A percentile compares a stretch with the other conserved stretches of the same genome.
Conservation (phyloP, 805 yeast genomes). For the Wickerhamomyces chambardii region DNA sequence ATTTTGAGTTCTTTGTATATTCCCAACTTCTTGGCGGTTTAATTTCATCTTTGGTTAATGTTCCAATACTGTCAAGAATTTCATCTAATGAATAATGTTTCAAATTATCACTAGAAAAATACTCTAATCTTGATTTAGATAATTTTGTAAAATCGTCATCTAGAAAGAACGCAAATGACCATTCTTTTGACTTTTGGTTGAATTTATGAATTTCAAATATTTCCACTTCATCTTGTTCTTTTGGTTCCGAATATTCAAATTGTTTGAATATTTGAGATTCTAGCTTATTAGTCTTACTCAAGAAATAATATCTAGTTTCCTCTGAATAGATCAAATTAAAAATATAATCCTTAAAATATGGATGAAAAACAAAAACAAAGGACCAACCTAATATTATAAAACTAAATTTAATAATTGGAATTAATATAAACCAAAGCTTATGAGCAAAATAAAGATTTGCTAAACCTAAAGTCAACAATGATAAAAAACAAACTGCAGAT, state of each 20-base stretch:
- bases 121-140: slow-evolving; percentile 23
- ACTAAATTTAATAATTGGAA: slow-evolving; percentile 27
- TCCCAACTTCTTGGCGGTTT: slow-evolving; percentile 55
- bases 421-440: slow-evolving; percentile 12
- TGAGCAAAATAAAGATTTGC: slow-evolving; percentile 19
- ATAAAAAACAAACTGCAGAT: slow-evolving; percentile 42
- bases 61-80: neutral
- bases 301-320: slow-evolving; percentile 46
- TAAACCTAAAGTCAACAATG: slow-evolving; percentile 21
- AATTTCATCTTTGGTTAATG: slow-evolving; percentile 23
- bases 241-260: slow-evolving; percentile 28
- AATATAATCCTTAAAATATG: slow-evolving; percentile 36
- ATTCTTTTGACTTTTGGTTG: slow-evolving; percentile 37
- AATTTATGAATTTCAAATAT: slow-evolving; percentile 60
- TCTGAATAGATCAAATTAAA: slow-evolving; percentile 47
- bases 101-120: neutral
- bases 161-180: slow-evolving; percentile 58
- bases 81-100: neutral
- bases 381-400: slow-evolving; percentile 42
- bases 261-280: slow-evolving; percentile 34
- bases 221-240: slow-evolving; percentile 44
- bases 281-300: slow-evolving; percentile 37
- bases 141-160: slow-evolving; percentile 45
- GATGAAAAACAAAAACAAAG: slow-evolving; percentile 36
- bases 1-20: slow-evolving; percentile 32